Evolutionary conservation across 352 stramenopile genomes (phyloP).

Genomic region (Phytopythium delawarense): DNA sequence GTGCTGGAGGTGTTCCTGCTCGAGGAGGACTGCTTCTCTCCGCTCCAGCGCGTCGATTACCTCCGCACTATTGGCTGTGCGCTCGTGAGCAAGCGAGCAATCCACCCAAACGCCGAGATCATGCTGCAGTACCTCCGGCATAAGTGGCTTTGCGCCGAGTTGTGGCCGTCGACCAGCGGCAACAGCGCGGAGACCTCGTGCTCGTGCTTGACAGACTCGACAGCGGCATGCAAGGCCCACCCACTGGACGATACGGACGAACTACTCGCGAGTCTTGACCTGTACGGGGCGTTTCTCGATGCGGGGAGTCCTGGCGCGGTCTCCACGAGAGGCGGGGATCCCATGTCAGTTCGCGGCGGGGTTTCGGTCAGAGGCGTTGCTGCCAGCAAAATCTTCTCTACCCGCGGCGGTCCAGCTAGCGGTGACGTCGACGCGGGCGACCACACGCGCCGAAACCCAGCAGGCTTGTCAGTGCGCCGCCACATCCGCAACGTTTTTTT

Average conservation of each 20-base stretch:
- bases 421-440: not conserved
- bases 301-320: not conserved
- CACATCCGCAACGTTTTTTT: conserved; percentile 43
- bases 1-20: conserved; percentile 33
- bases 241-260: conserved; percentile 30
- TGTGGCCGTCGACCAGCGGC: conserved; percentile 19
- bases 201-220: conserved; percentile 15
- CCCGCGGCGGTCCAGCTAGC: not conserved
- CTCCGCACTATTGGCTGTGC: conserved; percentile 36
- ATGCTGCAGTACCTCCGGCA: conserved; percentile 44
- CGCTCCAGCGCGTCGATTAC: conserved; percentile 46
- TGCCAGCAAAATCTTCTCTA: not conserved
- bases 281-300: conserved; percentile 9
- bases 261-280: conserved; percentile 21
- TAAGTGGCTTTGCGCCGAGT: conserved; percentile 26
- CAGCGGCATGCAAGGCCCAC: conserved; percentile 23
- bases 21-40: conserved; percentile 21
- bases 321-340: not conserved
- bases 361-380: not conserved
- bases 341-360: not conserved
- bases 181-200: conserved; percentile 16
- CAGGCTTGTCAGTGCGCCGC: conserved; percentile 10
- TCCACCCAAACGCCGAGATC: conserved; percentile 59
- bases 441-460: not conserved
- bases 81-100: conserved; percentile 40